Conservation (phyloP, 1,284 basidiomycete species). For the Abortiporus biennis region DNA sequence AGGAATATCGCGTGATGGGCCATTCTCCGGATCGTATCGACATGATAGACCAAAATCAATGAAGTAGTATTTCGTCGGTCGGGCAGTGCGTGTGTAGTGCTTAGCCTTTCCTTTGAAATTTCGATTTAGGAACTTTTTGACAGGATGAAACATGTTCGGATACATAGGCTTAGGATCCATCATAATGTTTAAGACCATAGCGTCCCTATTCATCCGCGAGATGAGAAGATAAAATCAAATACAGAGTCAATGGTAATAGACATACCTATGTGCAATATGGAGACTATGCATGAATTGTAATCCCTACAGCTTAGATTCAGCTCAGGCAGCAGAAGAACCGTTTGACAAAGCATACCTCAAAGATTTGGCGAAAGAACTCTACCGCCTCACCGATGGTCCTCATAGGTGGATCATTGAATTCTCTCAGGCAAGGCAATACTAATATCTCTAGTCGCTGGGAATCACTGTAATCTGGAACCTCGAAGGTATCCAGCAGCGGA, state of each 20-base stretch:
- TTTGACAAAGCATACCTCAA: conserved; percentile 17
- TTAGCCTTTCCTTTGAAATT: conserved; percentile 18
- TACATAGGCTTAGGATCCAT: conserved; percentile 27
- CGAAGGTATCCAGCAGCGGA: conserved; percentile 18
- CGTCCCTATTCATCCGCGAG: conserved; percentile 6
- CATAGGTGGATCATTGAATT: conserved; percentile 9
- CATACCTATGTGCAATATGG: conserved; percentile 10
- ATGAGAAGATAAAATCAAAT: conserved; percentile 9
- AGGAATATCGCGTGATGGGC: no score
- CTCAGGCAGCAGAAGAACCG: not conserved
- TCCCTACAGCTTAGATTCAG: conserved; percentile 20
- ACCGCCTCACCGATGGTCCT: conserved; percentile 9
- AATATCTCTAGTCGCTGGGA: conserved; percentile 2
- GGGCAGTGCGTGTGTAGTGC: conserved; percentile 22
- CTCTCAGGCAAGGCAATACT: not conserved
- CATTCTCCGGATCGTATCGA: conserved; percentile 11
- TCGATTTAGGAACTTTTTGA: conserved; percentile 5
- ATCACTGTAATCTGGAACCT: conserved; percentile 12
- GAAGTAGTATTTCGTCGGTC: conserved; percentile 25
- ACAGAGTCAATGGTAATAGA: conserved; percentile 4
- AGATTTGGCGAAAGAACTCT: conserved; percentile 10
- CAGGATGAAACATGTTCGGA: conserved; percentile 23
- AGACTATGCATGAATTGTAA: conserved; percentile 30
- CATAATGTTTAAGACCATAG: conserved; percentile 29
- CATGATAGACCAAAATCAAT: conserved; percentile 34